Conservation (phyloP, 495 filamentous ascomycete species). For the Eremomyces bilateralis region DNA sequence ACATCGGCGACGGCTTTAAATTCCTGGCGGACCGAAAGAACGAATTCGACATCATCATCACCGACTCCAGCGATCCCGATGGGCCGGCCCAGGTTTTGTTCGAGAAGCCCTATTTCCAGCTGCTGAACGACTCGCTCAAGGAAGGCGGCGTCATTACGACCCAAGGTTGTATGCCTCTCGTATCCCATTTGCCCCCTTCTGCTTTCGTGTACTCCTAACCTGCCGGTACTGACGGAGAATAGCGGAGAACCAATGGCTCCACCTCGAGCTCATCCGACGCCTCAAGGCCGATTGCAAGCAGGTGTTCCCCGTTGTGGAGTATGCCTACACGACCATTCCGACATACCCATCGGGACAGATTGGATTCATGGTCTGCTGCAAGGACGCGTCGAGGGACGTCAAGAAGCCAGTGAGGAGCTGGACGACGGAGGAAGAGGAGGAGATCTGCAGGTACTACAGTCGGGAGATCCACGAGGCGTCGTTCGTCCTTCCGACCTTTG, state of each 20-base stretch:
- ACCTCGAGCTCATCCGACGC: conserved; percentile 70
- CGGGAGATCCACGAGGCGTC: conserved; percentile 80
- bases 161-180: conserved; percentile 94
- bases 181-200: conserved; percentile 23
- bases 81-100: conserved; percentile 90
- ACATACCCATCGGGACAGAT: conserved; percentile 99
- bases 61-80: conserved; percentile 91
- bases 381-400: conserved; percentile 68
- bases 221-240: conserved; percentile 5
- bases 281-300: conserved; percentile 92
- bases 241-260: conserved; percentile 99
- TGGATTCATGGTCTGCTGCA: conserved; percentile 98
- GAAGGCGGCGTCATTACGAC: conserved; percentile 98
- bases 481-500: conserved; percentile 86
- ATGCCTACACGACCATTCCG: conserved; percentile 98
- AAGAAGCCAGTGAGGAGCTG: conserved; percentile 60
- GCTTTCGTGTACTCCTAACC: too few species aligned
- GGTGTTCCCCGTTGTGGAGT: conserved; percentile 94
- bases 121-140: conserved; percentile 66
- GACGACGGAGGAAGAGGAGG: conserved; percentile 71
- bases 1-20: conserved; percentile 95
- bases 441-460: conserved; percentile 89
- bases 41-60: conserved; percentile 98
- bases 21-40: conserved; percentile 84
- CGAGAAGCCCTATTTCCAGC: conserved; percentile 96